Conservation (phyloP, 352 stramenopile species). For the Phytophthora fragariaefolia region DNA sequence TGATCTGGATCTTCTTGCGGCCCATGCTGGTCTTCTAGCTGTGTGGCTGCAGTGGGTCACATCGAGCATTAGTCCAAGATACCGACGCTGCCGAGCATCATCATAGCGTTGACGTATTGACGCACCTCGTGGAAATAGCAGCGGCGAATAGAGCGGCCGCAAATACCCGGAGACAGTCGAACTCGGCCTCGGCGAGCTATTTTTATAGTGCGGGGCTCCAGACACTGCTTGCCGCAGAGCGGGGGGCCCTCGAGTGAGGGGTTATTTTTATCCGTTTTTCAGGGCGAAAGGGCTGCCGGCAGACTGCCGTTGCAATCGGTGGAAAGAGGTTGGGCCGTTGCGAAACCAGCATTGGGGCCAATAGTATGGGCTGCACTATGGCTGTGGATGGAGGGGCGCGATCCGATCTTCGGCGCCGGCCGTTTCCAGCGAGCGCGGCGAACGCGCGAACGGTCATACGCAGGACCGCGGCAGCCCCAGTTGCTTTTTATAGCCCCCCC, state of each 20-base stretch:
- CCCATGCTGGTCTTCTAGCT: conserved; percentile 51
- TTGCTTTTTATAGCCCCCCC: no score
- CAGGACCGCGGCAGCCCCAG: no score
- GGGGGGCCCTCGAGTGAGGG: no score
- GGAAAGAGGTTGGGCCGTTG: conserved; percentile 37
- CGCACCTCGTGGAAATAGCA: conserved; percentile 40
- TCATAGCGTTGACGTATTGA: conserved; percentile 30
- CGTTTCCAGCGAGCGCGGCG: neutral
- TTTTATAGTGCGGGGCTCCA: conserved; percentile 42
- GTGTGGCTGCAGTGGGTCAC: conserved; percentile 1
- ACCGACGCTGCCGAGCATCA: no score
- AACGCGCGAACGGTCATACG: neutral
- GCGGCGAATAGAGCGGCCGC: conserved; percentile 12
- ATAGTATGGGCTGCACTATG: neutral
- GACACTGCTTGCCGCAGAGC: no score
- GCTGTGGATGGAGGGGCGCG: neutral
- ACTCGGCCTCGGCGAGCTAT: conserved; percentile 31
- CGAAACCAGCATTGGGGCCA: conserved; percentile 27
- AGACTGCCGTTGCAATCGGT: conserved; percentile 45
- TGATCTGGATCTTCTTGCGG: conserved; percentile 91
- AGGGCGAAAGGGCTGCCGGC: conserved; percentile 26
- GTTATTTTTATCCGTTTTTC: conserved; percentile 57
- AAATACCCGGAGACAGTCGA: conserved; percentile 30
- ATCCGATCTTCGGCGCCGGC: conserved; percentile 17
- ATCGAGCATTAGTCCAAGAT: conserved; percentile 5